phyloP scores from a whole-genome alignment of 768 basidiomycete genomes.

The Exsudoporus frostii region DNA sequence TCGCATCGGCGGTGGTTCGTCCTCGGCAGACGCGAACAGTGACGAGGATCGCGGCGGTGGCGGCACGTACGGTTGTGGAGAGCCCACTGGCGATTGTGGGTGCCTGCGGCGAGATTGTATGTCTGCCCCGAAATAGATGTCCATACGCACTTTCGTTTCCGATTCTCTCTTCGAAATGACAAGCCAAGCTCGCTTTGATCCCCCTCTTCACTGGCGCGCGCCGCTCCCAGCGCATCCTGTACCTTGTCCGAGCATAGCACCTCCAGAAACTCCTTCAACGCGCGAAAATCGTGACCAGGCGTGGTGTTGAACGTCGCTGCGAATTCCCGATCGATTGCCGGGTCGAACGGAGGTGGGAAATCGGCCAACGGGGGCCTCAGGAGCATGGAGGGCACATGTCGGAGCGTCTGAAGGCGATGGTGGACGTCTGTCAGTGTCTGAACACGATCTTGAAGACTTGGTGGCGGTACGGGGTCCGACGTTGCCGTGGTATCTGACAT shows the following conservation, averaged over 20 bases:
- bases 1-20: conserved; percentile 37
- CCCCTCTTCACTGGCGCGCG: conserved; percentile 50
- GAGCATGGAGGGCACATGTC: conserved; percentile 45
- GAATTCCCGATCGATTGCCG: conserved; percentile 28
- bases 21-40: conserved; percentile 43
- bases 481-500: conserved; percentile 8
- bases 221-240: conserved; percentile 56
- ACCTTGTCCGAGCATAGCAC: conserved; percentile 46
- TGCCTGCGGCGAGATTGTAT: conserved; percentile 37
- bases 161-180: conserved; percentile 44
- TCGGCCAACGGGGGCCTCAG: conserved; percentile 37
- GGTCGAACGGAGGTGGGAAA: conserved; percentile 29
- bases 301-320: conserved; percentile 26
- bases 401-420: conserved; percentile 40
- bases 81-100: conserved; percentile 51
- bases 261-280: conserved; percentile 47
- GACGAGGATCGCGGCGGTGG: conserved; percentile 36
- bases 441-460: conserved; percentile 42
- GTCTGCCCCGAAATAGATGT: not conserved
- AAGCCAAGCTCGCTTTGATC: conserved; percentile 50
- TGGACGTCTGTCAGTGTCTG: conserved; percentile 46
- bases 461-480: conserved; percentile 1
- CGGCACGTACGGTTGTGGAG: conserved; percentile 56
- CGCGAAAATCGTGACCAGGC: conserved; percentile 41
- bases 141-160: conserved; percentile 54